Evolutionary conservation across 108 stramenopile genomes (phyloP), one percentile per base, ranked within the genome.

Genomic region (Heterococcus sp.): DNA sequence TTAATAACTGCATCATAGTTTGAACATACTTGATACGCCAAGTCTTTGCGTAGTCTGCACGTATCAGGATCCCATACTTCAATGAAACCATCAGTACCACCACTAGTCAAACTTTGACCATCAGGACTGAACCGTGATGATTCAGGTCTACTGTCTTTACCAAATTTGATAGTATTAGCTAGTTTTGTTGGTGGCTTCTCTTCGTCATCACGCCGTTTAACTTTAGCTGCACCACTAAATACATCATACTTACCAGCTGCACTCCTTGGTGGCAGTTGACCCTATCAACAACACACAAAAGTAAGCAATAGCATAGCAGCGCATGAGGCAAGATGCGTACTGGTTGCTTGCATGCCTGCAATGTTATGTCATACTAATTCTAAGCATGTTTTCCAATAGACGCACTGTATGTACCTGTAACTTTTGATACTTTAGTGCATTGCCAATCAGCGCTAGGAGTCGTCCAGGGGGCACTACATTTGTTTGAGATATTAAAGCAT

Each of bases 31-130:
- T 87, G 88, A 75, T 91, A 90, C 38, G 28, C 72, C 34, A 90
- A 65, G 64, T 85, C 86, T 69, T 74, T 83, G 69, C 80, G 75
- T 73, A 89, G 84, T 28, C 65, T 31, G 1, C 88, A 93, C 31
- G 74, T 76, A 28, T 85, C 83, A 14, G 83, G 58, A 83, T 96
- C 93, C 21, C n/a, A 31, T 35, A 96, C 78, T 85, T 99, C 98
- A 36, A 99, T 89, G 72, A 96, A 91, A 29, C 96, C 96, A 85
- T 97, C 96, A 21, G 90, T 88, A 14, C 91, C 90, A 1, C 94
- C 96, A 3, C 95, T 96, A 0, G 95, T 88, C 21, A 96, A 76
- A 31, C 88, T 73, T 36, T 71, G 66, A 3, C 88, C 90, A 72
- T 91, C 90, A 2, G 93, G 92, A 68, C 91, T 75, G 83, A 98